Percentiles rank a stretch among this genome's conserved stretches.
Evolutionary conservation across 164 flowering plant species (phyloP).

Genomic region (Cinnamomum micranthum): DNA sequence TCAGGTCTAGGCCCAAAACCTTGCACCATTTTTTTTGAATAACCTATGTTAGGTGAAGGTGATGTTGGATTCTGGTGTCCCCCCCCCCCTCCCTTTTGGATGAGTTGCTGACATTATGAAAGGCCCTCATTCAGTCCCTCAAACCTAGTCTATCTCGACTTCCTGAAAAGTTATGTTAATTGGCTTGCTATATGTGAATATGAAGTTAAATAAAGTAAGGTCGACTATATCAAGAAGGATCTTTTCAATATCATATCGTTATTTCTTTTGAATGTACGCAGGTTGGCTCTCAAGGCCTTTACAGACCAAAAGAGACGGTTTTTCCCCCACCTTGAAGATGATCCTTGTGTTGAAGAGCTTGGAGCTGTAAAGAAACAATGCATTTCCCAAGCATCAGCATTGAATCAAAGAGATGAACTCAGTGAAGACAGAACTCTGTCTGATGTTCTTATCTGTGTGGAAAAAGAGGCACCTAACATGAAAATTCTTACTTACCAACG

Average conservation of each 20-base stretch:
- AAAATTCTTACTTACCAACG: slow-evolving; percentile 65
- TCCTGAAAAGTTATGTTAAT: background rate
- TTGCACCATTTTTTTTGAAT: no score
- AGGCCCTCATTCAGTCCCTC: no score
- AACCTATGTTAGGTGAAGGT: no score
- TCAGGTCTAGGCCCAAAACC: no score
- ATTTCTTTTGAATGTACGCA: slow-evolving; percentile 24
- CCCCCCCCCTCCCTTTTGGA: no score
- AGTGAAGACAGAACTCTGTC: slow-evolving; percentile 47
- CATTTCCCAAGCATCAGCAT: slow-evolving; percentile 24
- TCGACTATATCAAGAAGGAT: no score
- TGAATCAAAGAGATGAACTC: slow-evolving; percentile 39
- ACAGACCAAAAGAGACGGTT: slow-evolving; percentile 84
- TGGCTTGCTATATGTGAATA: background rate
- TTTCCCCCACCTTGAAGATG: slow-evolving; percentile 84
- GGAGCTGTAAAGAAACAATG: slow-evolving; percentile 49
- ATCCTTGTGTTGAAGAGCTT: slow-evolving; percentile 28
- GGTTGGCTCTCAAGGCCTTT: slow-evolving; percentile 94
- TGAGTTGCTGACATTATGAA: no score
- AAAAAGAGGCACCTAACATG: slow-evolving; percentile 55
- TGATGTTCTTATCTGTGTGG: slow-evolving; percentile 45
- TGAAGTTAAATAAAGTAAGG: no score
- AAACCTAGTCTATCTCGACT: no score
- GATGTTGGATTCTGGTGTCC: no score
- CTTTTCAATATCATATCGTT: background rate